These are phyloP conservation scores for Syzygium aqueum DNA, from an alignment of 345 rosid species.

Conservation along the genomic window DNA sequence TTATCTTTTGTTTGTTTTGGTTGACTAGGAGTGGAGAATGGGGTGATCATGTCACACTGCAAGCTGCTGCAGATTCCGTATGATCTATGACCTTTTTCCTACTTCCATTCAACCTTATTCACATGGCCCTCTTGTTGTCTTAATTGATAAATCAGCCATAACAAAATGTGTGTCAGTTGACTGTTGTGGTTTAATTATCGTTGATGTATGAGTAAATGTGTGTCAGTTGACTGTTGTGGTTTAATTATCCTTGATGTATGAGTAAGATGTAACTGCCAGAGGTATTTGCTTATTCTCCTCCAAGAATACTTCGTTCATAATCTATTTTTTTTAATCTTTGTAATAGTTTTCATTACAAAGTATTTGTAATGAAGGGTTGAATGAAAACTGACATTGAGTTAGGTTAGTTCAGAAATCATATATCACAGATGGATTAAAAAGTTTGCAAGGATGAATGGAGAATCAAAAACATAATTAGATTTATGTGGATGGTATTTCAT, in stretches of 20 bases:
- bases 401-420: background rate
- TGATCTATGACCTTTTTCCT: background rate
- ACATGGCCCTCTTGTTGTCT: background rate
- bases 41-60: conserved; percentile 72
- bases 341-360: background rate
- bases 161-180: background rate
- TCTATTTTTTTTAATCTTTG: background rate
- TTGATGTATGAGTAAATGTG: background rate
- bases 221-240: background rate
- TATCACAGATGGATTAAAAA: background rate
- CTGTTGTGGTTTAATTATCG: background rate
- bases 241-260: background rate
- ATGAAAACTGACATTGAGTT: background rate
- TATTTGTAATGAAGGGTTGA: background rate
- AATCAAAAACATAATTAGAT: background rate
- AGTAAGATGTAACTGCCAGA: background rate
- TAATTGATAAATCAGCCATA: background rate
- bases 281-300: background rate
- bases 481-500: background rate
- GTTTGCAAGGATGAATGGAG: background rate
- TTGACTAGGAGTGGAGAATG: conserved; percentile 44
- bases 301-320: background rate
- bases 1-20: background rate
- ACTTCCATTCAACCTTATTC: background rate
- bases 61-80: conserved; percentile 68